Conservation (phyloP, 169 alveolate species). For the Plasmodium malariae region DNA sequence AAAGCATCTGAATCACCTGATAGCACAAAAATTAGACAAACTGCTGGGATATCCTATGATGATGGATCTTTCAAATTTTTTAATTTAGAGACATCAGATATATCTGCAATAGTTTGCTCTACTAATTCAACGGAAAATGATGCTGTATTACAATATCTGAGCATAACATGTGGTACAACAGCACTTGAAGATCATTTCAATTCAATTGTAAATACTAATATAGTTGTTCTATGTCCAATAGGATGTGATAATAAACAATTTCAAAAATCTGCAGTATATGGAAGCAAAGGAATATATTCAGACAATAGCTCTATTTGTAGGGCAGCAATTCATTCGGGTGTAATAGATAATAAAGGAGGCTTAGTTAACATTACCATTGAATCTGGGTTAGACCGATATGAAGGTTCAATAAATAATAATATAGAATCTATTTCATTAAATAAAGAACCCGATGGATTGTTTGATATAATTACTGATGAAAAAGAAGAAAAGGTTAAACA, state of each 20-base stretch:
- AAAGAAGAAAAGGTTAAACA: conserved; percentile 72
- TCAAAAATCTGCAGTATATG: conserved; percentile 82
- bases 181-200: conserved; percentile 65
- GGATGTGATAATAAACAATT: conserved; percentile 84
- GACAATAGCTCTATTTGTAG: conserved; percentile 91
- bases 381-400: conserved; percentile 88
- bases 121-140: conserved; percentile 88
- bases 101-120: conserved; percentile 91
- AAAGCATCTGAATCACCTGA: conserved; percentile 75
- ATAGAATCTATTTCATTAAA: conserved; percentile 87
- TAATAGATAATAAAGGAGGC: conserved; percentile 87
- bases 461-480: conserved; percentile 79
- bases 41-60: conserved; percentile 89
- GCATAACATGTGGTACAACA: conserved; percentile 77
- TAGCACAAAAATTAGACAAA: conserved; percentile 79
- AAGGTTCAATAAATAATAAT: conserved; percentile 89
- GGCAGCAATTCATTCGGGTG: conserved; percentile 93
- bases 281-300: conserved; percentile 89
- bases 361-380: conserved; percentile 89
- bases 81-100: conserved; percentile 87
- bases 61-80: conserved; percentile 87
- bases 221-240: conserved; percentile 89
- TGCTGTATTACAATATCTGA: conserved; percentile 77
- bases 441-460: conserved; percentile 82
- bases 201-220: conserved; percentile 86